phyloP scores from a whole-genome alignment of 805 yeast genomes.

The Candida andamanensis region DNA sequence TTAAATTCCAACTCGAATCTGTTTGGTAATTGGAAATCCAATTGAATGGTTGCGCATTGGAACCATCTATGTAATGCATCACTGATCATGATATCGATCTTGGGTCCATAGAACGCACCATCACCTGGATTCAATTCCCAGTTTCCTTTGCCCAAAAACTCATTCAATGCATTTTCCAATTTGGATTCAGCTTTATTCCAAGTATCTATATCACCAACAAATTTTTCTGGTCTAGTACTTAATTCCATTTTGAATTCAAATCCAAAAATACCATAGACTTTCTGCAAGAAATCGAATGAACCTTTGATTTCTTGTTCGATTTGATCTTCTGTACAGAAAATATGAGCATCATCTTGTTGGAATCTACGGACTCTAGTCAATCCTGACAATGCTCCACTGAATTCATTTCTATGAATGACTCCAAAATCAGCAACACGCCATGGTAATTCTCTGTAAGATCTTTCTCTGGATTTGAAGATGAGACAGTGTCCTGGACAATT shows the following conservation, averaged over 20 bases:
- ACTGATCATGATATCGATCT: conserved; percentile 92
- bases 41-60: conserved; percentile 98
- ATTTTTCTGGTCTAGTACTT: conserved; percentile 96
- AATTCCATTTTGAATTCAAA: conserved; percentile 95
- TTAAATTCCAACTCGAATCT: conserved; percentile 89
- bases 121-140: conserved; percentile 98
- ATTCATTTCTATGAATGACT: conserved; percentile 95
- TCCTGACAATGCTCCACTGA: conserved; percentile 84
- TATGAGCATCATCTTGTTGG: conserved; percentile 99
- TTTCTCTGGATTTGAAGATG: conserved; percentile 85
- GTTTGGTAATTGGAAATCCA: conserved; percentile 95
- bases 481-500: conserved; percentile 91
- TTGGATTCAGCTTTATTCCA: conserved; percentile 91
- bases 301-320: conserved; percentile 80
- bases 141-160: conserved; percentile 68
- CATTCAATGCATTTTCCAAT: conserved; percentile 75
- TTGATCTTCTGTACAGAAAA: conserved; percentile 91
- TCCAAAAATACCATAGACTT: conserved; percentile 86
- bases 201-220: conserved; percentile 87
- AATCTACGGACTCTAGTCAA: conserved; percentile 97
- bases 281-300: conserved; percentile 79
- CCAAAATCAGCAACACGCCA: conserved; percentile 99
- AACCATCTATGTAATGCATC: conserved; percentile 96
- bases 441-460: conserved; percentile 95
- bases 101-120: conserved; percentile 95